Percentiles rank a stretch among this genome's conserved stretches.
phyloP scores from a whole-genome alignment of 331 rosid genomes.

The Malus hybrid region DNA sequence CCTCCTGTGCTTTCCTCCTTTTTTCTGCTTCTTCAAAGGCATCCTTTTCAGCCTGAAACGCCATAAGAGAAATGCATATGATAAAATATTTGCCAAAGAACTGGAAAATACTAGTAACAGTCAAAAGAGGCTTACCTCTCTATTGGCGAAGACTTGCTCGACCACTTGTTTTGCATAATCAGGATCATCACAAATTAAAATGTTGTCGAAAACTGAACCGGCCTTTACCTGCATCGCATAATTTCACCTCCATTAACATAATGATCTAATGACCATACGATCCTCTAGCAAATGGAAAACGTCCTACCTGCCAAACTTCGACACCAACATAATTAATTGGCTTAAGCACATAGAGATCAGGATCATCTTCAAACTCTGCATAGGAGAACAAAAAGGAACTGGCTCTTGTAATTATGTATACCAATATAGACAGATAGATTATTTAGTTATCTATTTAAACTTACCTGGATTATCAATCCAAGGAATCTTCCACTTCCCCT shows the following conservation, averaged over 20 bases:
- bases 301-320: constrained; percentile 85
- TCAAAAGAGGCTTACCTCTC: constrained; percentile 47
- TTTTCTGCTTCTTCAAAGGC: constrained; percentile 87
- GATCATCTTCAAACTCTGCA: constrained; percentile 83
- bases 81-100: not conserved
- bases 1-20: constrained; percentile 64
- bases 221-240: constrained; percentile 62
- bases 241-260: constrained; percentile 11
- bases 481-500: constrained; percentile 84
- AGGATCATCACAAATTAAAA: constrained; percentile 77
- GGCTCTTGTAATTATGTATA: not conserved
- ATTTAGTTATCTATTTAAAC: not conserved
- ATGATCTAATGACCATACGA: constrained; percentile 7
- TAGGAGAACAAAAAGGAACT: not conserved
- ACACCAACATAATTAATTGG: constrained; percentile 75
- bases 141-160: constrained; percentile 59
- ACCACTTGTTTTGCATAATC: constrained; percentile 77
- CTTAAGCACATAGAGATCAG: constrained; percentile 79
- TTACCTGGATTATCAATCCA: constrained; percentile 81
- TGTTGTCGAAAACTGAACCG: constrained; percentile 76
- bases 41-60: constrained; percentile 62
- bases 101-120: constrained; percentile 2
- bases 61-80: constrained; percentile 4
- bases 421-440: not conserved
- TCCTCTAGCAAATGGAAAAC: constrained; percentile 9